Base-by-base conservation (phyloP, 441 rosid species). In the Macaranga tanarius region DNA sequence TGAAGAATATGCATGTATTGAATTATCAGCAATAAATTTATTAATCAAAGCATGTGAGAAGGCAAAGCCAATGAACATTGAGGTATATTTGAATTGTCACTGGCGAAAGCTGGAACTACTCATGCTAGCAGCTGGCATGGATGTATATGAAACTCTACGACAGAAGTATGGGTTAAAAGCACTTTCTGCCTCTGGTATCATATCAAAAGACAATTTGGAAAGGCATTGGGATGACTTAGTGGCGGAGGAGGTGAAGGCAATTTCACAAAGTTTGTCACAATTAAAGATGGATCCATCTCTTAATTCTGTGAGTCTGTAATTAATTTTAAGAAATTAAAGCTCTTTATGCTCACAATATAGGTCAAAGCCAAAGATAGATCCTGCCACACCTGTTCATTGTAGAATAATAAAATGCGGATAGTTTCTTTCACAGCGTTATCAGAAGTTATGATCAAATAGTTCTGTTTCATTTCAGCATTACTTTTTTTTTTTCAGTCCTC, bases 41-140 rank as follows among this genome's bases (percentile, higher is more conserved):
- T 83, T 90, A 79, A 81, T 90, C 67, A 83, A 86, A 79, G 92
- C 97, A 63, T 88, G 98, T 79, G 86, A 87, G 81, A 87, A 86
- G 82, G 76, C 82, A 79, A 84, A 86, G 65, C 87, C 90, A 62
- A 83, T 80, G 76, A 80, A 89, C 73, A 66, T 66, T 67, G 99
- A 90, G 79, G 83, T 89, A 59, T 84, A 80, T 84, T 77, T 92
- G 81, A 90, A 82, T 73, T 86, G 93, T 86, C 97, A 87, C 69
- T 82, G 81, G 72, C 80, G 97, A 78, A 96, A 96, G 86, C 87
- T 96, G 82, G 89, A 89, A 79, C 75, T 93, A 72, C 89, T 96
- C 73, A 73, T 86, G 89, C 85, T 79, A 57, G 75, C 85, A 65
- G 85, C 88, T 74, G 91, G 92, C 66, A 77, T 84, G 80, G 84